phyloP scores from a whole-genome alignment of 495 filamentous ascomycete genomes.

The Aspergillus indologenus region DNA sequence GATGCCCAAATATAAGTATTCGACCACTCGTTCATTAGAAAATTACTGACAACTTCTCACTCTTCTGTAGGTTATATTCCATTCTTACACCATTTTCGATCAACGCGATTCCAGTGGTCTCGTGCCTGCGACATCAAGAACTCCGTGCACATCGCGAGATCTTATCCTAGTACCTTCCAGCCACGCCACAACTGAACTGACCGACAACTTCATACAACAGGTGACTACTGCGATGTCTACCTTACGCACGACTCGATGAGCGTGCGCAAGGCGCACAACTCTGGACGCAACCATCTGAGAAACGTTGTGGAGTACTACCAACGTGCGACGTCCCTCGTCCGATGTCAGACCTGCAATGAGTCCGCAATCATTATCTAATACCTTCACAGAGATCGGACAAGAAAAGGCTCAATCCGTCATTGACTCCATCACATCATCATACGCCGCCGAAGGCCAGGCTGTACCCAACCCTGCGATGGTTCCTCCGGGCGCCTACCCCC shows the following conservation, averaged over 20 bases:
- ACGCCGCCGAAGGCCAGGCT: slow-evolving; percentile 88
- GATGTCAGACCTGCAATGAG: not conserved
- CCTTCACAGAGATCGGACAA: slow-evolving; percentile 79
- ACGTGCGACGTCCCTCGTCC: slow-evolving; percentile 52
- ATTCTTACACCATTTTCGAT: slow-evolving; percentile 10
- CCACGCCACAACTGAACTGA: slow-evolving; percentile 10
- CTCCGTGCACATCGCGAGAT: not conserved
- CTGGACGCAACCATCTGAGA: slow-evolving; percentile 89
- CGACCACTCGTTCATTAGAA: slow-evolving; percentile 5
- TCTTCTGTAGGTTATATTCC: slow-evolving; percentile 62
- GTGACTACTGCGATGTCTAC: slow-evolving; percentile 99
- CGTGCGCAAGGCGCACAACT: slow-evolving; percentile 97
- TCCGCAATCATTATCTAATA: slow-evolving; percentile 2
- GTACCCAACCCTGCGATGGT: slow-evolving; percentile 78
- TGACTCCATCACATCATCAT: slow-evolving; percentile 92
- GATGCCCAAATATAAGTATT: slow-evolving; percentile 79
- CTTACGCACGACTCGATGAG: slow-evolving; percentile 99
- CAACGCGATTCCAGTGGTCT: not conserved
- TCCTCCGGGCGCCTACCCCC: slow-evolving; percentile 45
- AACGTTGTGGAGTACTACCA: slow-evolving; percentile 99
- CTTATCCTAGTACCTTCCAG: not conserved
- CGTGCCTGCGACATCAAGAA: not conserved
- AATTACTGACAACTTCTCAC: slow-evolving; percentile 52
- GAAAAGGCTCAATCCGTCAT: slow-evolving; percentile 98
- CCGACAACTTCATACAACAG: slow-evolving; percentile 42